Base-by-base conservation (phyloP, 2,329 filamentous ascomycete genomes). In the Hypoxylon sp. region DNA sequence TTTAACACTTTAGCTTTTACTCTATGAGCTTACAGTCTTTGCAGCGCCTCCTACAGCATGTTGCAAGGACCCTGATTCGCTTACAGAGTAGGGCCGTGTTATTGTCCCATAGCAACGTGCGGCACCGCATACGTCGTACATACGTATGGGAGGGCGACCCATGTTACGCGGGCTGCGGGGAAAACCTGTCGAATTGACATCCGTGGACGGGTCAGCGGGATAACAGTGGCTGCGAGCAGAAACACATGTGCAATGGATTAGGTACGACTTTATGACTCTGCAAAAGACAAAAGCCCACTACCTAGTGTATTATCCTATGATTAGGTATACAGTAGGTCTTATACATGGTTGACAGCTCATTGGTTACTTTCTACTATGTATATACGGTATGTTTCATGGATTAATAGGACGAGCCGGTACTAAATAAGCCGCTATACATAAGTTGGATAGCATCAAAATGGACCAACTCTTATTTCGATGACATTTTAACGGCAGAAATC, bases 131-230 rank as follows among this genome's bases (percentile, higher is more conserved):
- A 57, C 62, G 44, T 65, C 59, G 51, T 61, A 54, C 59, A 52
- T 64, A 57, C 53, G 30, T 45, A 45, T 58, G 49, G 61, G 64
- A 40, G 44, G 44, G n/a, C n/a, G n/a, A n/a, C n/a, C 56, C 48
- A 61, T 66, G 66, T 61, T 67, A 42, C 46, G 64, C 44, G 60
- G 45, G 54, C 67, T 69, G 67, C 67, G 67, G 67, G 67, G 67
- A 69, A 67, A 62, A 60, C 62, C 64, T 55, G 49, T 69, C 64
- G 52, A 69, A 67, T 69, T 59, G 61, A 49, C 61, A 40, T 40
- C 36, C 16, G 49, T 22, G 45, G 38, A 50, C 64, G 66, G 63
- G 56, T 48, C 52, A 66, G 44, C 63, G 63, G 65, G 58, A 65
- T 61, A 33, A 51, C 58, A 58, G 61, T 63, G 24, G 45, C 38